Base-by-base conservation (phyloP, 192 early-diverging fungal species). In the Coemansia sp. region DNA sequence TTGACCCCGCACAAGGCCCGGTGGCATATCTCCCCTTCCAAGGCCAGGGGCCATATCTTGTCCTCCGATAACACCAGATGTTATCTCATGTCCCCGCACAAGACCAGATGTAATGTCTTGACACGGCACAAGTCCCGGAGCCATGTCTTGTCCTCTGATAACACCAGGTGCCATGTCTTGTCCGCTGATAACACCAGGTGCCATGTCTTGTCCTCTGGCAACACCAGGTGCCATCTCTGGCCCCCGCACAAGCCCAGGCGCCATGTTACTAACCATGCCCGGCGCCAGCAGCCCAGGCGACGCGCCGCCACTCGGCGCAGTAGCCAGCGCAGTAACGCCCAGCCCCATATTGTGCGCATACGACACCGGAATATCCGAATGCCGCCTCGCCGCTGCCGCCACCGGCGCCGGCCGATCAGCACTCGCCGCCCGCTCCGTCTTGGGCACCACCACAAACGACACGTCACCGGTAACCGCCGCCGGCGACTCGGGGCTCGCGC, bases 341-440 rank as follows among this genome's bases (percentile, higher is more conserved):
- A 14, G 49, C 57, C 47, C 27, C 59, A 56, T 59, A 16, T 51
- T 22, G 39, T 55, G 64, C 9, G 61, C 27, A 17, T 64, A 68
- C 23, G 69, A 38, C 35, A 22, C 47, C 51, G 77, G 68, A 14
- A 71, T 61, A 49, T 80, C 77, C 52, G 77, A 80, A 41, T 74
- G 64, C 19, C 77, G 68, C 27, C 77, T 71, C 66, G 52, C 37
- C 17, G 55, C 62, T 12, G 51, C 59, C 10, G 55, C 3, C 19
- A 23, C 45, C 27, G 26, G 31, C 19, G 48, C 59, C 27, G 63
- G 22, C 31, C 64, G 59, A 26, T 72, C 75, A 4, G 59, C 62
- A 14, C 62, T 68, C n/a, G 51, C 26, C n/a, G 70, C 59, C 21
- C 68, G 53, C 54, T 29, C 25, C 3, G 52, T 35, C 53, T 64